Conservation (phyloP, 179 eudicot genomes). For the Vitellaria paradoxa region DNA sequence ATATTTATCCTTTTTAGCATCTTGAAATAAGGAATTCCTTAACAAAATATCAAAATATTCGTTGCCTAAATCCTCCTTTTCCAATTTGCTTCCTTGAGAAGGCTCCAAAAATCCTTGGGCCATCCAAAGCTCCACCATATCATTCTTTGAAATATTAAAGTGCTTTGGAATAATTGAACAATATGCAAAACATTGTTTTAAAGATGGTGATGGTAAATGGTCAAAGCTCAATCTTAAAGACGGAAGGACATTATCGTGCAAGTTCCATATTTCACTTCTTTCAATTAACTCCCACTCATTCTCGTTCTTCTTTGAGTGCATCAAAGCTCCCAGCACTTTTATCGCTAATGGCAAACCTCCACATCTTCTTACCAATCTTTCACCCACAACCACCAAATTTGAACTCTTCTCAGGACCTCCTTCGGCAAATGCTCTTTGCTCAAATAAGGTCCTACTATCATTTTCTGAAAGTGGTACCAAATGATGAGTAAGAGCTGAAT, state of each 20-base stretch:
- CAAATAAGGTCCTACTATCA: not conserved
- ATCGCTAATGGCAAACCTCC: not conserved
- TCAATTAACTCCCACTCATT: not conserved
- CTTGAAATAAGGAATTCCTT: constrained; percentile 15
- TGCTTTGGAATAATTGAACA: too few relatives aligned
- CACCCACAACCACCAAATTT: not conserved
- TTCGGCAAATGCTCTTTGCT: not conserved
- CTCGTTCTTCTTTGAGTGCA: not conserved
- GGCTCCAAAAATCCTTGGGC: not conserved
- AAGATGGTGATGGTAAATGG: not conserved
- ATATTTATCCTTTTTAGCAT: not conserved
- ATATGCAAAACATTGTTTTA: not conserved
- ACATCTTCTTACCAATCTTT: not conserved
- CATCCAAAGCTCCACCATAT: not conserved
- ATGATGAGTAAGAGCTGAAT: not conserved
- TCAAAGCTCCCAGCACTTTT: not conserved
- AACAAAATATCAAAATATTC: constrained; percentile 3
- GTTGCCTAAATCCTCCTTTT: not conserved
- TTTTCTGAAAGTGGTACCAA: not conserved
- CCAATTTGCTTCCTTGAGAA: not conserved
- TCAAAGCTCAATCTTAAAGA: not conserved
- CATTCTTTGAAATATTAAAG: too few relatives aligned
- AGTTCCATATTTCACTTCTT: not conserved
- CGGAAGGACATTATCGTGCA: too few relatives aligned
- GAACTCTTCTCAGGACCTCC: not conserved